phyloP scores from a whole-genome alignment of 345 rosid species.

The Ceriops tagal region DNA sequence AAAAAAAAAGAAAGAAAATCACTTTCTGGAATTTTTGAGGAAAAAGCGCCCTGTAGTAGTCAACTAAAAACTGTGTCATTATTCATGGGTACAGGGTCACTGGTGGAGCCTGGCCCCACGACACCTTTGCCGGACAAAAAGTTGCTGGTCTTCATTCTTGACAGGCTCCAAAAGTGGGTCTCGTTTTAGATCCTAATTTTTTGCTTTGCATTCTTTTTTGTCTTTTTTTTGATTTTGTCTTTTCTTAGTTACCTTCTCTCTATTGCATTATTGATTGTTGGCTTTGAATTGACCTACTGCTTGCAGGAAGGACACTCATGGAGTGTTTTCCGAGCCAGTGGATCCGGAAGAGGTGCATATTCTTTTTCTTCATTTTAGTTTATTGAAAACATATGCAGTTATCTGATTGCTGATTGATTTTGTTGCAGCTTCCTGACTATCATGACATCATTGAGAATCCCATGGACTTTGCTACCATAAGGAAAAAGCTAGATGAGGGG shows the following conservation, averaged over 20 bases:
- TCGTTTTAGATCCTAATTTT: constrained; percentile 29
- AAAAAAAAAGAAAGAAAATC: constrained; percentile 27
- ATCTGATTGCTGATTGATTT: constrained; percentile 15
- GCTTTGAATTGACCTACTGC: constrained; percentile 13
- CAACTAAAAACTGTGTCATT: constrained; percentile 26
- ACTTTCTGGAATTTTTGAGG: constrained; percentile 31
- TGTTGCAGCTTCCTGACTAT: constrained; percentile 91
- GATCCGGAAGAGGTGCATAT: constrained; percentile 73
- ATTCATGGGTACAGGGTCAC: constrained; percentile 67
- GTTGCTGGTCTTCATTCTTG: constrained; percentile 97
- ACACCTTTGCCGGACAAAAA: constrained; percentile 97
- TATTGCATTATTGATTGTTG: not conserved
- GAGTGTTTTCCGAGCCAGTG: constrained; percentile 91
- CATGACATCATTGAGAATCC: constrained; percentile 75
- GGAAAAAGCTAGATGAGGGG: constrained; percentile 63
- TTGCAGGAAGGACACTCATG: constrained; percentile 91
- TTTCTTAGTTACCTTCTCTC: not conserved
- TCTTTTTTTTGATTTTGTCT: not conserved
- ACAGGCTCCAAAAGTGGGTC: constrained; percentile 95
- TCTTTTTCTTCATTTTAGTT: constrained; percentile 1
- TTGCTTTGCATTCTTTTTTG: not conserved
- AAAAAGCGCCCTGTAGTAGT: constrained; percentile 16
- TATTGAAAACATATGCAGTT: constrained; percentile 9
- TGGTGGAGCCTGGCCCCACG: constrained; percentile 86
- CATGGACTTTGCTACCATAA: constrained; percentile 81